Base-by-base conservation (phyloP, 1,284 basidiomycete genomes). In the Rhodofomes roseus region DNA sequence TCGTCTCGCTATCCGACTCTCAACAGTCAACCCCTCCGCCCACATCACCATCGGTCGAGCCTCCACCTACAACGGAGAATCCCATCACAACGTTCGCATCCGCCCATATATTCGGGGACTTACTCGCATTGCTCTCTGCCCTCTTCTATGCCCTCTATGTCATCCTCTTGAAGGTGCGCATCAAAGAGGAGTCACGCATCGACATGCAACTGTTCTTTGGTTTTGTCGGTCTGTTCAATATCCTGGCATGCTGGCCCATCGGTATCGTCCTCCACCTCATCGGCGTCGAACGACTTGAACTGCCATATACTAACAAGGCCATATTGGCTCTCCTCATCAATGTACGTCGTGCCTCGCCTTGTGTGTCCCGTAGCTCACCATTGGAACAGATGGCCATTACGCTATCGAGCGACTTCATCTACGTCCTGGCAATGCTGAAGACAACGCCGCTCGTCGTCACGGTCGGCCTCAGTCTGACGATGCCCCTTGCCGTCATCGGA, bases 131-230 rank as follows among this genome's bases (percentile, higher is more conserved):
- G 40, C 69, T 93, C 22, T 93, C 92, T 14, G 93, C 94, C 0
- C 64, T 93, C 9, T 91, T 93, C 71, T 98, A 98, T 74, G 92
- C 96, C 0, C 74, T 94, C 54, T 99, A 99, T 74, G 90, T 97
- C 37, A 90, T 92, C 64, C 80, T 98, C 40, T 84, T 99, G 70
- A 99, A 99, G 77, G 92, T 89, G 59, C 84, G 85, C 61, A 91
- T 97, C 46, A 85, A 84, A 43, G 82, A 85, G 57, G 95, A 97
- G 72, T 90, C 91, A 6, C 83, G 95, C 46, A 86, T 95, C 65
- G 88, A 96, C 72, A 95, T 96, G 92, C 92, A 93, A 67, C 79
- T 96, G 16, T 95, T 96, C 77, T 95, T 96, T 67, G 95, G 95
- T 12, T 96, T 95, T 68, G 94, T 97, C 29, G 95, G 95, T 8